Conservation (phyloP, 352 stramenopile genomes). For the Pythium plurisporium region DNA sequence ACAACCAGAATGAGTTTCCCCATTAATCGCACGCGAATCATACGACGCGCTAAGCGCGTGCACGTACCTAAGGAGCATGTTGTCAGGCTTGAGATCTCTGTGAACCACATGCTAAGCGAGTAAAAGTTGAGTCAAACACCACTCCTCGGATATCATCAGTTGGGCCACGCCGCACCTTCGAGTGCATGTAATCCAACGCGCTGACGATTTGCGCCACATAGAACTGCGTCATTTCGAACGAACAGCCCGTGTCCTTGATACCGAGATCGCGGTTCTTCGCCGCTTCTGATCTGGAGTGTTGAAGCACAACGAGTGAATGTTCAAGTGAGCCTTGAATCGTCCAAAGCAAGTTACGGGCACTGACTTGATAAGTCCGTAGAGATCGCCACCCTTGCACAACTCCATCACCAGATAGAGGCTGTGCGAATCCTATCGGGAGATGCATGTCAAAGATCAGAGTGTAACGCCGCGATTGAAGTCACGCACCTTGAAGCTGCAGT, state of each 20-base stretch:
- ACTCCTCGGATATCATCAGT: background rate
- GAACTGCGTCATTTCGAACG: conserved; percentile 80
- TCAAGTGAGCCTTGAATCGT: background rate
- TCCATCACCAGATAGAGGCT: conserved; percentile 90
- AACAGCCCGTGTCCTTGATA: conserved; percentile 61
- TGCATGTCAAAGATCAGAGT: background rate
- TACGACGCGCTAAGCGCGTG: background rate
- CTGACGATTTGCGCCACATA: conserved; percentile 92
- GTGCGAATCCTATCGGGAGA: conserved; percentile 53
- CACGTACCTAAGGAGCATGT: conserved; percentile 73
- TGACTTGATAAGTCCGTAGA: conserved; percentile 77
- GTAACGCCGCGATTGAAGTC: too few species aligned
- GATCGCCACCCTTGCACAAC: conserved; percentile 73
- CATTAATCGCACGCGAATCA: background rate
- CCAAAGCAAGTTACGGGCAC: conserved; percentile 3
- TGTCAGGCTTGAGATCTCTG: conserved; percentile 94
- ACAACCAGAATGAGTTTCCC: background rate
- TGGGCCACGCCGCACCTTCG: conserved; percentile 40
- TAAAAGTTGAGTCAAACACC: conserved; percentile 1
- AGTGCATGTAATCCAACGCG: conserved; percentile 94
- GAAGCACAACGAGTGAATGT: conserved; percentile 2
- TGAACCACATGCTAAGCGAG: conserved; percentile 90
- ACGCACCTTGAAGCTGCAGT: conserved; percentile 82
- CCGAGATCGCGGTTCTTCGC: conserved; percentile 45
- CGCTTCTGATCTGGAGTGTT: conserved; percentile 19